Base-by-base conservation (phyloP, 495 filamentous ascomycete species). In the Collariella sp. region DNA sequence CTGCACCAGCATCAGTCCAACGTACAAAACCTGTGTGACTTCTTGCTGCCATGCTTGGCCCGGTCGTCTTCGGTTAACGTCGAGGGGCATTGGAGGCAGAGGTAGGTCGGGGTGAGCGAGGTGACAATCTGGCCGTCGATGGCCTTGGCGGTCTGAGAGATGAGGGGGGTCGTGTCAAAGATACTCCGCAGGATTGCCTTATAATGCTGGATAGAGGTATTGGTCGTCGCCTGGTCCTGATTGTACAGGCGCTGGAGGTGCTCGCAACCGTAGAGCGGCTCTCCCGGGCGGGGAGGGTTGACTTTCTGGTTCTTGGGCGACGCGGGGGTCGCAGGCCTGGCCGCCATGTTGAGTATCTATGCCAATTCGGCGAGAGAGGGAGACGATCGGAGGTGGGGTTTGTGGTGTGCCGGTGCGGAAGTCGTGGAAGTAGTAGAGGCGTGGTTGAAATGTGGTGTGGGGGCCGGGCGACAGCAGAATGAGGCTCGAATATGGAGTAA, bases 31-130 rank as follows among this genome's bases (percentile, higher is more conserved):
- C 74, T 70, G 57, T 89, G 85, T 38, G 66, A 58, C 55, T 79
- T 84, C 45, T 75, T 73, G 18, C 69, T 72, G 1, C 77, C 77
- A 65, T 88, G 84, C 50, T 76, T 74, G 23, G 71, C 57, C 3
- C 79, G 72, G 47, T 81, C 79, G 16, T 79, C 75, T 46, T 79
- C 76, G 5, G 78, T 78, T 24, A 79, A 66, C 10, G 80, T 79
- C 16, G 63, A 71, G 22, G 83, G 76, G 58, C 85, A 89, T 65
- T 88, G 83, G 34, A 89, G 72, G 59, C 85, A 89, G 16, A 88
- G 73, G 57, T 83, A 85, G 43, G 83, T 83, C 38, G 82, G 72
- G 7, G 79, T 79, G 50, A 84, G 63, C 13, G 75, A 70, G 5
- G 73, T 77, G 35, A 73, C 51, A 22, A 74, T 59, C 50, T 62